Conservation (phyloP, 805 yeast genomes). For the Yarrowia phangngaensis region DNA sequence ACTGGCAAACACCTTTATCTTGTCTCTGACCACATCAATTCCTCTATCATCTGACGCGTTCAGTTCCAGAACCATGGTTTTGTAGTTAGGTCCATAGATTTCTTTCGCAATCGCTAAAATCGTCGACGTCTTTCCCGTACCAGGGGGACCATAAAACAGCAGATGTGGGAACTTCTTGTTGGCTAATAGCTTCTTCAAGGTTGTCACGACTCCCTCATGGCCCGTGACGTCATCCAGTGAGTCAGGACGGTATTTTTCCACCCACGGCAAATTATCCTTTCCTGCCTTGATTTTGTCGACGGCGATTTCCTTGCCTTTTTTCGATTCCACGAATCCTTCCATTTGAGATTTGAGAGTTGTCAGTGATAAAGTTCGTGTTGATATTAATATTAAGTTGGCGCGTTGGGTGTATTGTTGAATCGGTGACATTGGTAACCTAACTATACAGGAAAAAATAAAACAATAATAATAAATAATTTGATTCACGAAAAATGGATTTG, state of each 20-base stretch:
- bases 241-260: conserved; percentile 90
- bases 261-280: conserved; percentile 69
- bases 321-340: conserved; percentile 27
- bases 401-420: no score
- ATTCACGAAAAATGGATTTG: no score
- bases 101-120: conserved; percentile 83
- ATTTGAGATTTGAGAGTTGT: no score
- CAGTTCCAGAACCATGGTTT: conserved; percentile 85
- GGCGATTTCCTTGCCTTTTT: conserved; percentile 28
- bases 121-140: conserved; percentile 92
- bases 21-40: conserved; percentile 95
- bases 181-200: conserved; percentile 53
- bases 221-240: conserved; percentile 86
- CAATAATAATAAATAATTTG: no score
- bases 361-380: no score
- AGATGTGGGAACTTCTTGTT: conserved; percentile 50
- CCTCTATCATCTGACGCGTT: conserved; percentile 98
- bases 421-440: no score
- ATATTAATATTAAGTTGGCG: no score
- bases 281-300: conserved; percentile 29
- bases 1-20: conserved; percentile 91
- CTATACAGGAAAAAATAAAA: no score
- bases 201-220: conserved; percentile 77
- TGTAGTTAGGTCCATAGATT: conserved; percentile 84
- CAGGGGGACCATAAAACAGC: conserved; percentile 93